A percentile compares a stretch with the other conserved stretches of the same genome.
Conservation (phyloP, 352 stramenopile genomes). For the Phytophthora sp. region DNA sequence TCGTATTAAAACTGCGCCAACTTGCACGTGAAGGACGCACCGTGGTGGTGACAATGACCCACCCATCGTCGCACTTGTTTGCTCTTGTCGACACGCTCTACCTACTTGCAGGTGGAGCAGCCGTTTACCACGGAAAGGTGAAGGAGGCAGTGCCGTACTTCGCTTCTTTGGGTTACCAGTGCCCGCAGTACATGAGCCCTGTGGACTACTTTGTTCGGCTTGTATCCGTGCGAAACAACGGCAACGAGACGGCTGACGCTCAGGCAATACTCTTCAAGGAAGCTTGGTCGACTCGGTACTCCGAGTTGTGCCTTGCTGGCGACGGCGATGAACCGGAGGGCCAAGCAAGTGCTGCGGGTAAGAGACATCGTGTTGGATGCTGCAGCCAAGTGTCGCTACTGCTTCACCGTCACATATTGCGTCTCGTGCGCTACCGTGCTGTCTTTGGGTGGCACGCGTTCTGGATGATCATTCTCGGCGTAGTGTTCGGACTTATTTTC, state of each 20-base stretch:
- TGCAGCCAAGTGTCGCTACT: conserved; percentile 47
- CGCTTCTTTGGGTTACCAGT: conserved; percentile 50
- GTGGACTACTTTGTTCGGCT: conserved; percentile 73
- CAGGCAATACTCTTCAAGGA: conserved; percentile 46
- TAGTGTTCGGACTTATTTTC: conserved; percentile 56
- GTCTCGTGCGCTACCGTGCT: conserved; percentile 40
- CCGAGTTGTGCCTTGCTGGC: conserved; percentile 17
- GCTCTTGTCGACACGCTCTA: conserved; percentile 65
- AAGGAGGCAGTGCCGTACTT: conserved; percentile 64
- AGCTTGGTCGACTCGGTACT: conserved; percentile 43
- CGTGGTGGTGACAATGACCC: conserved; percentile 89
- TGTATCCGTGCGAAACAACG: conserved; percentile 42
- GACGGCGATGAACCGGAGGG: neutral
- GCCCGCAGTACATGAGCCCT: conserved; percentile 63
- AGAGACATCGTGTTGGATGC: conserved; percentile 21
- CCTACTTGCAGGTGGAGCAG: conserved; percentile 52
- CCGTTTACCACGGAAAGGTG: conserved; percentile 66
- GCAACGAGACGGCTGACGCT: conserved; percentile 27
- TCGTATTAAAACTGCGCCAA: conserved; percentile 62
- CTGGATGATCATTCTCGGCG: conserved; percentile 44
- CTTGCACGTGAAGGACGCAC: conserved; percentile 86
- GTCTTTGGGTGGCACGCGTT: conserved; percentile 45
- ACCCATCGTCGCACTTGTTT: conserved; percentile 76
- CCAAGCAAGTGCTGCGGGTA: neutral
- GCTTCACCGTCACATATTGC: conserved; percentile 47